Conservation (phyloP, 129 eudicot species). For the Tagetes patula region DNA sequence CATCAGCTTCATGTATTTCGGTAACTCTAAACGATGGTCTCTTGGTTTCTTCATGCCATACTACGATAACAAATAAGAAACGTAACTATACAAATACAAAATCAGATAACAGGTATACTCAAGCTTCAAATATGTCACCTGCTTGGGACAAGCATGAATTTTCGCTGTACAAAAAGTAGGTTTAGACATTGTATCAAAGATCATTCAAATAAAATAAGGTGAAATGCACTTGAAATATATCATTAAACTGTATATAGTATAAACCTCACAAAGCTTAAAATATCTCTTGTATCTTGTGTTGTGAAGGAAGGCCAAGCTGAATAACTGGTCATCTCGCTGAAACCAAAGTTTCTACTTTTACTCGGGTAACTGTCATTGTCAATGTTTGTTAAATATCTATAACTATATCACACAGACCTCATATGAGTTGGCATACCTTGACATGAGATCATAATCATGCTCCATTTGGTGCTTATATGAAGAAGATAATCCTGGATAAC, state of each 20-base stretch:
- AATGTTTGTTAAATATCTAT: constrained; percentile 18
- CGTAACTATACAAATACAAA: background rate
- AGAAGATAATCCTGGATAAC: constrained; percentile 41
- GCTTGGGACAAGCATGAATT: constrained; percentile 69
- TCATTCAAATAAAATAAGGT: constrained; percentile 11
- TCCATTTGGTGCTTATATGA: constrained; percentile 42
- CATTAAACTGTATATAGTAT: constrained; percentile 10
- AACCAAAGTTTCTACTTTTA: constrained; percentile 25
- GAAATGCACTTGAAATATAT: constrained; percentile 7
- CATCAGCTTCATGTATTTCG: constrained; percentile 27
- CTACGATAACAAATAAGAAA: constrained; percentile 26
- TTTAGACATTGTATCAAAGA: constrained; percentile 8
- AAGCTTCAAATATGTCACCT: constrained; percentile 40
- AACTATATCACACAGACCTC: constrained; percentile 6
- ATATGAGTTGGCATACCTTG: constrained; percentile 37
- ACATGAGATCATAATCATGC: constrained; percentile 33
- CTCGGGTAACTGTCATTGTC: constrained; percentile 40
- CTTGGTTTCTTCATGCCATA: constrained; percentile 37
- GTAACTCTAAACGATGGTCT: constrained; percentile 25
- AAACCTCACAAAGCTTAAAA: constrained; percentile 57
- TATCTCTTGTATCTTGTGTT: constrained; percentile 45
- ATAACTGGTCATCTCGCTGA: constrained; percentile 33
- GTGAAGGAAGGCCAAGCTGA: constrained; percentile 43
- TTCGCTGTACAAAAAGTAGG: constrained; percentile 48
- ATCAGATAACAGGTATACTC: background rate